Evolutionary conservation across 2,329 filamentous ascomycete genomes (phyloP).

Genomic region (Allantophomopsis cytisporea): DNA sequence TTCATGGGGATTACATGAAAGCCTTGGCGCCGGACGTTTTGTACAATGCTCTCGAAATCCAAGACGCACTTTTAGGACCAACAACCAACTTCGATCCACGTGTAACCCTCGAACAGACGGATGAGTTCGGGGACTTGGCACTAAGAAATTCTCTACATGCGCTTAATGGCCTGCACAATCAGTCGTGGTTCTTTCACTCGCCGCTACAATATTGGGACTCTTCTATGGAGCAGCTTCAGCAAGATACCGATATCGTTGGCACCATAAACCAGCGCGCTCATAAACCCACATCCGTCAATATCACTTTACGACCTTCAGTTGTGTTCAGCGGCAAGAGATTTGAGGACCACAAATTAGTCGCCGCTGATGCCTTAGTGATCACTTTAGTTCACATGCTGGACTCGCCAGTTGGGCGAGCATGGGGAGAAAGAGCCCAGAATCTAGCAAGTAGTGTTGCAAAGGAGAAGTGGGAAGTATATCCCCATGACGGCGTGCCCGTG

Average conservation of each 20-base stretch:
- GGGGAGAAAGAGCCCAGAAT: constrained; percentile 44
- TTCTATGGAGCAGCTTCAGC: constrained; percentile 39
- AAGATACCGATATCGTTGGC: constrained; percentile 47
- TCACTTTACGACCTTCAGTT: constrained; percentile 64
- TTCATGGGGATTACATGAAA: constrained; percentile 44
- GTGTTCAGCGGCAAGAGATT: constrained; percentile 76
- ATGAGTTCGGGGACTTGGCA: constrained; percentile 15
- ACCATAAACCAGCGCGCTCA: constrained; percentile 56
- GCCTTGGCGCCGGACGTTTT: constrained; percentile 55
- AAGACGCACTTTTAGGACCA: constrained; percentile 52
- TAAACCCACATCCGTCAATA: constrained; percentile 53
- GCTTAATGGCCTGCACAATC: constrained; percentile 42
- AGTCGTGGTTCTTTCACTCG: constrained; percentile 72
- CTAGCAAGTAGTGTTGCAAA: constrained; percentile 32
- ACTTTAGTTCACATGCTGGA: constrained; percentile 58
- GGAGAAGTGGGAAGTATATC: constrained; percentile 52
- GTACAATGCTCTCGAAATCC: constrained; percentile 52
- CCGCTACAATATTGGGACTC: constrained; percentile 71
- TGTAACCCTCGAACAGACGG: constrained; percentile 3
- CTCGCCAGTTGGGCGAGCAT: constrained; percentile 48
- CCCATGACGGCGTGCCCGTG: constrained; percentile 36
- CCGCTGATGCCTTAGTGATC: constrained; percentile 67
- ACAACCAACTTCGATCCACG: constrained; percentile 41
- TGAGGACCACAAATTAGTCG: constrained; percentile 49
- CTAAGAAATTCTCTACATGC: constrained; percentile 41